Conservation (phyloP, 2,329 filamentous ascomycete genomes). For the Trichophyton benhamiae region DNA sequence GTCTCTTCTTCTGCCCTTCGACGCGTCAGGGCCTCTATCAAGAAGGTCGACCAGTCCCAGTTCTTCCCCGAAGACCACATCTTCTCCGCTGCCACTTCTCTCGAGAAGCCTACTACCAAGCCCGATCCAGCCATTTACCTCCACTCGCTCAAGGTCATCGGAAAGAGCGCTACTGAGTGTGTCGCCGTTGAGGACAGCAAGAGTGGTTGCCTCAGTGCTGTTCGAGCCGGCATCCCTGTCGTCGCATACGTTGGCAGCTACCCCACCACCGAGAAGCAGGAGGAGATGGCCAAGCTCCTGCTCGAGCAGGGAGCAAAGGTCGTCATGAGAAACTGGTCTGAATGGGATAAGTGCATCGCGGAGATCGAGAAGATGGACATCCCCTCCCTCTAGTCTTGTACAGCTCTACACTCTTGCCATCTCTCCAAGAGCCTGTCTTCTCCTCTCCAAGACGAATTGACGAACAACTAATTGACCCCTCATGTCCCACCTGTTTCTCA, state of each 20-base stretch:
- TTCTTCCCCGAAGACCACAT: conserved; percentile 66
- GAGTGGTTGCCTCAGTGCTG: conserved; percentile 66
- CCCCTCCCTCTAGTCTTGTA: neutral
- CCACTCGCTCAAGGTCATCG: conserved; percentile 60
- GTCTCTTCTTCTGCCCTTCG: conserved; percentile 70
- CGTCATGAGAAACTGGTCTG: conserved; percentile 43
- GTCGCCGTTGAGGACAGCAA: conserved; percentile 82
- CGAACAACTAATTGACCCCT: neutral
- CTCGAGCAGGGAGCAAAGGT: conserved; percentile 49
- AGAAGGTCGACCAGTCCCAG: conserved; percentile 66
- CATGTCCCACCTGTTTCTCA: neutral
- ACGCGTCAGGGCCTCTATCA: conserved; percentile 63
- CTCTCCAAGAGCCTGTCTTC: neutral
- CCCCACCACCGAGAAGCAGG: conserved; percentile 44
- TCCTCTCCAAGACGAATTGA: neutral
- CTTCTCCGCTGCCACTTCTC: conserved; percentile 70
- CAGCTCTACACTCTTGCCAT: neutral
- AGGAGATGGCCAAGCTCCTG: conserved; percentile 53
- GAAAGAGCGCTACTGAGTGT: conserved; percentile 57
- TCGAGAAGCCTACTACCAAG: conserved; percentile 73
- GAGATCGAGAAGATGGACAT: conserved; percentile 28
- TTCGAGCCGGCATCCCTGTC: conserved; percentile 64
- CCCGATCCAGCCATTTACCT: conserved; percentile 83
- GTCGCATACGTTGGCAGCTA: conserved; percentile 82
- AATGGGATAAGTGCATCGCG: conserved; percentile 33